Evolutionary conservation across 2,329 filamentous ascomycete genomes (phyloP).

Genomic region (Aspergillus sp.): DNA sequence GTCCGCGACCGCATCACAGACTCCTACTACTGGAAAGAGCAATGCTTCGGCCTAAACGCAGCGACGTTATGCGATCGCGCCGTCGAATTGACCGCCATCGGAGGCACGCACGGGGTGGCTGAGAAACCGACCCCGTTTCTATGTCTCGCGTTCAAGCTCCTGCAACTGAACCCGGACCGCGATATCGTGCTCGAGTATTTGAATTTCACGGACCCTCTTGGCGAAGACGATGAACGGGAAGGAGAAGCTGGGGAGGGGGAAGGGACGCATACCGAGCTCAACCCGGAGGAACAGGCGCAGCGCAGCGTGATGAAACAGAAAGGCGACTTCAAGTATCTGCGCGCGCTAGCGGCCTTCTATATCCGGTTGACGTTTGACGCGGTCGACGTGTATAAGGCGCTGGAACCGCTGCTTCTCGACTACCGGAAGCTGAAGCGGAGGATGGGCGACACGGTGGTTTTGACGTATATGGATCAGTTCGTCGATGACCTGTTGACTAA

Average conservation of each 20-base stretch:
- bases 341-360: conserved; percentile 88
- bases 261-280: conserved; percentile 14
- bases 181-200: conserved; percentile 80
- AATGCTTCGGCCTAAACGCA: conserved; percentile 91
- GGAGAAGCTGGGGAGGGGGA: too few relatives aligned
- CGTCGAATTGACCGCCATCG: conserved; percentile 78
- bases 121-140: conserved; percentile 89
- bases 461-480: conserved; percentile 89
- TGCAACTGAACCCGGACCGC: conserved; percentile 80
- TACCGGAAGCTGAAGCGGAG: conserved; percentile 77
- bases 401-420: conserved; percentile 84
- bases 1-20: conserved; percentile 94
- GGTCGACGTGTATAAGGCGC: conserved; percentile 72
- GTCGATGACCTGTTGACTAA: conserved; percentile 88
- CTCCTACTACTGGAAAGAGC: conserved; percentile 97
- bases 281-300: conserved; percentile 22
- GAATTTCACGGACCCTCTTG: conserved; percentile 72
- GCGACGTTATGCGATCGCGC: conserved; percentile 83
- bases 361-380: conserved; percentile 82
- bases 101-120: conserved; percentile 79
- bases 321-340: conserved; percentile 70
- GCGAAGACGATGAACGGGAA: conserved; percentile 25
- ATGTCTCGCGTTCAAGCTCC: conserved; percentile 89
- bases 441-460: conserved; percentile 68
- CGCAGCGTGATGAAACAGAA: conserved; percentile 33